Evolutionary conservation across 1,284 basidiomycete genomes (phyloP).

Genomic region (Inonotus hispidus): DNA sequence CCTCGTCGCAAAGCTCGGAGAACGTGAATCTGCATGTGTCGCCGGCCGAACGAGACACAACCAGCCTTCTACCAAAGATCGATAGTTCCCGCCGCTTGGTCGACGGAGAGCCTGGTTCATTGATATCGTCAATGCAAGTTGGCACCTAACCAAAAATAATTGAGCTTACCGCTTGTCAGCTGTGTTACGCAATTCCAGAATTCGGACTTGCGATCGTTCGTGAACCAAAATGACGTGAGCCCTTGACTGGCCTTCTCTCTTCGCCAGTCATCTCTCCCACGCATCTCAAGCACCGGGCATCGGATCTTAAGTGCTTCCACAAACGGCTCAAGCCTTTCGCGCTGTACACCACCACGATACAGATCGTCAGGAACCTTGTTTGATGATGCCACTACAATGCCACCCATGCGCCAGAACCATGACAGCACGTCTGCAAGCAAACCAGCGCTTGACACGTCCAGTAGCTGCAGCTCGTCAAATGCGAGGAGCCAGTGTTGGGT

Average conservation of each 20-base stretch:
- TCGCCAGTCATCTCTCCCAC: conserved; percentile 41
- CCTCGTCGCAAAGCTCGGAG: conserved; percentile 56
- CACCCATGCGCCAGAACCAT: conserved; percentile 74
- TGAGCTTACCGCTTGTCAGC: conserved; percentile 5
- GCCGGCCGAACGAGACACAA: conserved; percentile 41
- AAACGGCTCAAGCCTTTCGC: conserved; percentile 58
- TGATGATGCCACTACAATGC: conserved; percentile 50
- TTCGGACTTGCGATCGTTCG: conserved; percentile 22
- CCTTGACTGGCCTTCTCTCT: conserved; percentile 22
- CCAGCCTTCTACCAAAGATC: conserved; percentile 43
- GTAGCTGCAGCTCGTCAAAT: conserved; percentile 69
- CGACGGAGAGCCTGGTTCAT: background rate
- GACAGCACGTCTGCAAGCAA: conserved; percentile 66
- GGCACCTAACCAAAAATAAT: background rate
- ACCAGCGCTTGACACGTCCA: conserved; percentile 64
- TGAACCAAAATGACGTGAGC: conserved; percentile 32
- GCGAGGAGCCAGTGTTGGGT: conserved; percentile 51
- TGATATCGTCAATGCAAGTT: background rate
- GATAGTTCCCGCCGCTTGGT: conserved; percentile 4
- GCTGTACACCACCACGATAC: conserved; percentile 65
- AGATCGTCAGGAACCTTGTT: conserved; percentile 66
- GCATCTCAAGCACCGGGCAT: conserved; percentile 56
- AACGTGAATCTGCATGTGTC: conserved; percentile 53
- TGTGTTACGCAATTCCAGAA: conserved; percentile 24
- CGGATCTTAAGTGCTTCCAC: conserved; percentile 56